These are phyloP conservation scores for Ploettnerulaceae sp. DNA, from an alignment of 2,329 filamentous ascomycete species.

Conservation along the genomic window DNA sequence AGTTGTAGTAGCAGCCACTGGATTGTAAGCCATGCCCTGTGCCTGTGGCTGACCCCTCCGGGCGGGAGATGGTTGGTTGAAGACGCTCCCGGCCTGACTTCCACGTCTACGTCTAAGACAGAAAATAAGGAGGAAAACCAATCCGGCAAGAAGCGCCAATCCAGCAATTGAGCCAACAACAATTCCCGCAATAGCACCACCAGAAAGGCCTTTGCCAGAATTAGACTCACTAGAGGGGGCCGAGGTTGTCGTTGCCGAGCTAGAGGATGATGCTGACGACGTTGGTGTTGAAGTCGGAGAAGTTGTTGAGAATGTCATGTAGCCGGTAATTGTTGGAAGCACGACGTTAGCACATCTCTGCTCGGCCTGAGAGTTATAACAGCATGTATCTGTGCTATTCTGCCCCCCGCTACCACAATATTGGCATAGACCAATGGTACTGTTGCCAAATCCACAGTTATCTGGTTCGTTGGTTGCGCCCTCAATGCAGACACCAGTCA, in stretches of 20 bases:
- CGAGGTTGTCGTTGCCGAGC: slow-evolving; percentile 17
- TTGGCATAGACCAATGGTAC: slow-evolving; percentile 71
- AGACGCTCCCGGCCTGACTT: slow-evolving; percentile 66
- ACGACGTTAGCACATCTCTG: slow-evolving; percentile 68
- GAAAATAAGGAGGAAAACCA: slow-evolving; percentile 56
- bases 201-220: slow-evolving; percentile 53
- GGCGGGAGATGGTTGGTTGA: slow-evolving; percentile 80
- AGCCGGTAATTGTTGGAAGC: slow-evolving; percentile 69
- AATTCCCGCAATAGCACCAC: slow-evolving; percentile 87
- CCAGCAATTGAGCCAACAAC: slow-evolving; percentile 76
- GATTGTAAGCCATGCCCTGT: slow-evolving; percentile 39
- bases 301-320: slow-evolving; percentile 56
- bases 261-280: slow-evolving; percentile 16
- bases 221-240: slow-evolving; percentile 8
- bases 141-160: slow-evolving; percentile 60
- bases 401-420: slow-evolving; percentile 80
- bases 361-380: slow-evolving; percentile 74
- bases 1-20: slow-evolving; percentile 34
- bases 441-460: slow-evolving; percentile 79
- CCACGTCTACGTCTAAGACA: slow-evolving; percentile 47
- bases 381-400: slow-evolving; percentile 95
- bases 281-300: slow-evolving; percentile 44
- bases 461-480: slow-evolving; percentile 75
- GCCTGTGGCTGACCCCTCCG: slow-evolving; percentile 44
- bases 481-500: slow-evolving; percentile 70